phyloP scores from a whole-genome alignment of 352 stramenopile genomes.

The Phytophthora pseudosyringae region DNA sequence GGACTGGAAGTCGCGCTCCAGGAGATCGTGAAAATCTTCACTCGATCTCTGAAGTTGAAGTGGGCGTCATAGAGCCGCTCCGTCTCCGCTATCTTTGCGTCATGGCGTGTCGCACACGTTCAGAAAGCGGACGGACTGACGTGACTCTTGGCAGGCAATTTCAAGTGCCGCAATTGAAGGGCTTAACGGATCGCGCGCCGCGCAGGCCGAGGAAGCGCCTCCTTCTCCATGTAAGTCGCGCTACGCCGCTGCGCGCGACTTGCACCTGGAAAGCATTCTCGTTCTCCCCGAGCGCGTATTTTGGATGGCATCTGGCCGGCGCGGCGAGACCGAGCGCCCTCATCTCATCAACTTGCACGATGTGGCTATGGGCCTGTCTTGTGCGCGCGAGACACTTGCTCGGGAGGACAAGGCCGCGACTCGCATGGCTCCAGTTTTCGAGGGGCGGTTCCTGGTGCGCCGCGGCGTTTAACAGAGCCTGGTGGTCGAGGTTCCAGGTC shows the following conservation, averaged over 20 bases:
- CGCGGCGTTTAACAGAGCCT: conserved; percentile 20
- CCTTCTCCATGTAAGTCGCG: neutral
- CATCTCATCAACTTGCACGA: conserved; percentile 18
- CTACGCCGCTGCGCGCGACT: neutral
- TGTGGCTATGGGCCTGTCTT: conserved; percentile 7
- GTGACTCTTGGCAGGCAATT: conserved; percentile 10
- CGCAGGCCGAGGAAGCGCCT: no score
- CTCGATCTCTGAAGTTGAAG: conserved; percentile 21
- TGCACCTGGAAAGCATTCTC: no score
- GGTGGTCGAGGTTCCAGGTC: conserved; percentile 26
- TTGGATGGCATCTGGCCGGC: no score
- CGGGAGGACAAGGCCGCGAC: conserved; percentile 12
- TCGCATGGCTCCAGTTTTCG: conserved; percentile 28
- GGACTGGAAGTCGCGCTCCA: conserved; percentile 24
- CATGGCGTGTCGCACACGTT: conserved; percentile 31
- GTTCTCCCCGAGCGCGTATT: no score
- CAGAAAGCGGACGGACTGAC: conserved; percentile 16
- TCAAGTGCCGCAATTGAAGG: no score
- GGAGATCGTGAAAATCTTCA: conserved; percentile 8
- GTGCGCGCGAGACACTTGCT: conserved; percentile 26
- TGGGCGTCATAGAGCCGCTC: conserved; percentile 19
- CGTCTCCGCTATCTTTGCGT: conserved; percentile 7
- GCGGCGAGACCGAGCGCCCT: conserved; percentile 7
- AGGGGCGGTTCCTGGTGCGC: conserved; percentile 14
- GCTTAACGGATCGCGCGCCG: no score